Evolutionary conservation across 495 filamentous ascomycete genomes (phyloP), one percentile per base, ranked within the genome.

Genomic region (Tuber borchii): DNA sequence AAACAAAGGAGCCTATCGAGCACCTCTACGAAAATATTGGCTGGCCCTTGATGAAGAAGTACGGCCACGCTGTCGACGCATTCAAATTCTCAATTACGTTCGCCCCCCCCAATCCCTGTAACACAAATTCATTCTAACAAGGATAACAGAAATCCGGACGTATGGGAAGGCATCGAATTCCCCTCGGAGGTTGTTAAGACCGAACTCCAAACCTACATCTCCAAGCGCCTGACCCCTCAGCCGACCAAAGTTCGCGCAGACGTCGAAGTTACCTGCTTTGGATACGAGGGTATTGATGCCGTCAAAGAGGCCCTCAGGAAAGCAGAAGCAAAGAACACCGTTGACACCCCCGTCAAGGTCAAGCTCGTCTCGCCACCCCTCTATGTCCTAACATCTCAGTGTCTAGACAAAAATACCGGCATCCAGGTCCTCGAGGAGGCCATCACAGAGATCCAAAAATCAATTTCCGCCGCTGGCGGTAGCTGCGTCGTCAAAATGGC

Each of bases 21-120:
- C 87, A 89, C 65, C 90, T 99, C 73, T 98, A 99, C 85, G 89
- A 95, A 87, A 90, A 87, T 77, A 97, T 99, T 85, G 94, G 90
- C 69, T 99, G 95, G 95, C 96, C 96, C 10, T 86, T 99, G 83
- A 94, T 97, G 89, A 95, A 94, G 87, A 96, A 94, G 85, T 98
- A 95, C 84, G 96, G 95, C 45, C 95, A 97, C 85, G 90, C 95
- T 10, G 91, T 98, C 79, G 95, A 99, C 84, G 96, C 96, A 9
- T 98, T 99, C 89, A 98, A 98, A 88, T 90, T 97, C 71, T 95
- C 93, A 71, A 99, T 99, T 87, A 98, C 96, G 93, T 95, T 90
- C 80, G 90, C 82, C 43, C 37, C 40, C 39, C 39, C 10, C 14
- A 34, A 20, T 44, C 20, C 40, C 19, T 70, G 73, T 31, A 31